Conservation (phyloP, 305 asterid genomes). For the Caryopteris hybrid region DNA sequence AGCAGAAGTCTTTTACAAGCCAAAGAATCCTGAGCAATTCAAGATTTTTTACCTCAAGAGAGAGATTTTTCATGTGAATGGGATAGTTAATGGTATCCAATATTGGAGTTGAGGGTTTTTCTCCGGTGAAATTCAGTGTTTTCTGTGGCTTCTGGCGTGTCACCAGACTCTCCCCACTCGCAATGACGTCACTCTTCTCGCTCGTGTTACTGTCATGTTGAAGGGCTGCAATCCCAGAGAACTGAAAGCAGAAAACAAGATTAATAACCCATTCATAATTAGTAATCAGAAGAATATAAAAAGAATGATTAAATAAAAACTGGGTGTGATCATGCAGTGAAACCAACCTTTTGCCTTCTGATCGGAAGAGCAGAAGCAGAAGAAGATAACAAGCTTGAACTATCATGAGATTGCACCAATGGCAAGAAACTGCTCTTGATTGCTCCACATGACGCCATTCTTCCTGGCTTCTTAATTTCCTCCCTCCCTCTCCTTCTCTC, state of each 20-base stretch:
- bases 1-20: no score
- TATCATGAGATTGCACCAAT: slow-evolving; percentile 19
- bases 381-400: slow-evolving; percentile 9
- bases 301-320: no score
- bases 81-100: slow-evolving; percentile 65
- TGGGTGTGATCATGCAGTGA: neutral
- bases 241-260: neutral
- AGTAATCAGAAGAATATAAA: no score
- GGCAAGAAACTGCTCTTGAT: slow-evolving; percentile 13
- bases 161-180: neutral
- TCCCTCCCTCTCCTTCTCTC: neutral
- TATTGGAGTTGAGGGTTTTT: slow-evolving; percentile 51
- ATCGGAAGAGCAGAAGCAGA: neutral
- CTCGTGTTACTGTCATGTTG: slow-evolving; percentile 2
- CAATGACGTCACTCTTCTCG: neutral
- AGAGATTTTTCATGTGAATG: slow-evolving; percentile 64
- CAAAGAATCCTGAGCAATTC: no score
- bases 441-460: slow-evolving; percentile 22
- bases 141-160: neutral
- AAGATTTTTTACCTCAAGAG: slow-evolving; percentile 30
- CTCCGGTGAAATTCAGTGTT: slow-evolving; percentile 7
- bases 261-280: no score
- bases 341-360: slow-evolving; percentile 19
- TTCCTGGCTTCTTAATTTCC: no score
- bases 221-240: neutral